Percentiles rank a stretch among this genome's conserved stretches.
Conservation (phyloP, 805 yeast species). For the Tetrapisispora fleetii region DNA sequence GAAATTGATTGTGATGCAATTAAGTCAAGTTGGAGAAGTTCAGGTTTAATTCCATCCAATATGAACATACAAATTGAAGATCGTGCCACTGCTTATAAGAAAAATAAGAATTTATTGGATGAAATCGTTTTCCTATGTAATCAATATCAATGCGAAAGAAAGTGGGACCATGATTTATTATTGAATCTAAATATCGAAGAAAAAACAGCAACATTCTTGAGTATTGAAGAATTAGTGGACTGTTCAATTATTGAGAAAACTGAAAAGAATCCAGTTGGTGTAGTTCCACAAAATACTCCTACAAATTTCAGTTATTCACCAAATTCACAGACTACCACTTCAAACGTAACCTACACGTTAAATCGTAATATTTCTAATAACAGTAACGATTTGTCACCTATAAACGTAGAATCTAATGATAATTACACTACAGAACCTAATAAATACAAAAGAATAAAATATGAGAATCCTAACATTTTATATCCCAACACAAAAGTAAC, state of each 20-base stretch:
- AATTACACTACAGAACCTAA: background rate
- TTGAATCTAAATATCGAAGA: slow-evolving; percentile 39
- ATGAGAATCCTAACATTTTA: background rate
- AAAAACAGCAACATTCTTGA: slow-evolving; percentile 38
- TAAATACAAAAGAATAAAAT: background rate
- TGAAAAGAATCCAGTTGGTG: slow-evolving; percentile 4
- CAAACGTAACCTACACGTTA: background rate
- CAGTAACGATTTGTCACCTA: background rate
- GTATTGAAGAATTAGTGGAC: slow-evolving; percentile 52
- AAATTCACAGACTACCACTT: background rate
- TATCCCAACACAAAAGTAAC: background rate
- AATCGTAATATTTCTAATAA: background rate
- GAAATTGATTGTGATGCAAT: slow-evolving; percentile 30
- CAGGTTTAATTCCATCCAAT: slow-evolving; percentile 32
- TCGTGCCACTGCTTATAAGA: slow-evolving; percentile 24
- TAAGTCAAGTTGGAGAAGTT: slow-evolving; percentile 36
- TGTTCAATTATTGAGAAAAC: slow-evolving; percentile 35
- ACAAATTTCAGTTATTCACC: slow-evolving; percentile 3
- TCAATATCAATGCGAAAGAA: slow-evolving; percentile 39
- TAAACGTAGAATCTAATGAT: background rate
- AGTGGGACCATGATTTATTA: slow-evolving; percentile 50
- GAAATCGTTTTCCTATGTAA: slow-evolving; percentile 38
- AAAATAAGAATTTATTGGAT: slow-evolving; percentile 32
- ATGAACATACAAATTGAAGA: slow-evolving; percentile 22
- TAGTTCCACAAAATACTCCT: slow-evolving; percentile 4